phyloP scores from a whole-genome alignment of 2,329 filamentous ascomycete genomes.

The Akanthomyces lecanii region DNA sequence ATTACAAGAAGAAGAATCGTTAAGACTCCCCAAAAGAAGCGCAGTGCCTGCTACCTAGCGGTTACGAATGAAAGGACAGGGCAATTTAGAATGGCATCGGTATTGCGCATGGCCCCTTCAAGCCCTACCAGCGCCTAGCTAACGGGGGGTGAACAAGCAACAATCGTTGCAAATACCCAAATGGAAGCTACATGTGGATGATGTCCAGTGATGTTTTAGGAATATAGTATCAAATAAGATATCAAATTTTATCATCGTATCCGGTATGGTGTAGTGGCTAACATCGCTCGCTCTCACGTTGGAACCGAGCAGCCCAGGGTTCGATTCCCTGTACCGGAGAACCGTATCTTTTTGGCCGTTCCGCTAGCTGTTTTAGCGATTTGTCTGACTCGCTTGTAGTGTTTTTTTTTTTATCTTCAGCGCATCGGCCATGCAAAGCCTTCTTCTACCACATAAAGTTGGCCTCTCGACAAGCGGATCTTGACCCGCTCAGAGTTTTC shows the following conservation, averaged over 20 bases:
- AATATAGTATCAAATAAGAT: neutral
- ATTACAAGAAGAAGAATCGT: too few relatives aligned
- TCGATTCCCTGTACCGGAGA: conserved; percentile 18
- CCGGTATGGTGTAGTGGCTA: conserved; percentile 36
- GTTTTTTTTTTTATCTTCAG: neutral
- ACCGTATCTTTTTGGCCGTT: conserved; percentile 7
- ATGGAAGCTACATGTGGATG: too few relatives aligned
- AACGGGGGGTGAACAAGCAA: too few relatives aligned
- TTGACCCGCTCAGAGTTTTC: neutral
- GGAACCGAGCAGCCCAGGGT: conserved; percentile 17
- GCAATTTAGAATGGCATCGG: too few relatives aligned
- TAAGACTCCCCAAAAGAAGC: neutral
- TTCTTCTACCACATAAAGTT: conserved; percentile 5
- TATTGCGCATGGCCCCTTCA: too few relatives aligned
- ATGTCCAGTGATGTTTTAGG: too few relatives aligned
- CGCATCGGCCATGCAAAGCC: neutral
- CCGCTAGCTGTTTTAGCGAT: neutral
- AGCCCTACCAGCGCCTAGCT: too few relatives aligned
- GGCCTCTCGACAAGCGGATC: neutral
- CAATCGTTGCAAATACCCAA: too few relatives aligned
- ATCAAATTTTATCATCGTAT: conserved; percentile 6
- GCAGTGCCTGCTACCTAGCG: neutral
- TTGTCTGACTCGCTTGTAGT: neutral
- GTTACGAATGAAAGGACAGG: neutral
- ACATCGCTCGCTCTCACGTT: conserved; percentile 33